These are phyloP conservation scores for Stagonosporopsis vannaccii DNA, from an alignment of 2,329 filamentous ascomycete genomes.

Conservation along the genomic window DNA sequence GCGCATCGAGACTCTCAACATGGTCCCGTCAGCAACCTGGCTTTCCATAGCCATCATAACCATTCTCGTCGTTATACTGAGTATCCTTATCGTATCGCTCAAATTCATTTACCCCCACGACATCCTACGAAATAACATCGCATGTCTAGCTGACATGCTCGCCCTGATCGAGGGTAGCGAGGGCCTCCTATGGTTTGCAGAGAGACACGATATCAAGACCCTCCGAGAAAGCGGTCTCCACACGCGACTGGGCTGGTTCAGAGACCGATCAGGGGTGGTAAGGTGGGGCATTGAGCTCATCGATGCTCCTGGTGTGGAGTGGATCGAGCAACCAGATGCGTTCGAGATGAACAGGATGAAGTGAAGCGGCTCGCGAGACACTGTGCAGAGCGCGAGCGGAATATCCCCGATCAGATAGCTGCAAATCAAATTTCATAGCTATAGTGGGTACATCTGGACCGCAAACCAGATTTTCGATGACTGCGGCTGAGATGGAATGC, in stretches of 20 bases:
- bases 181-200: conserved; percentile 4
- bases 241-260: conserved; percentile 26
- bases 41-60: conserved; percentile 15
- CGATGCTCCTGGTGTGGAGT: background rate
- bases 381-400: background rate
- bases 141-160: conserved; percentile 19
- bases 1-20: conserved; percentile 13
- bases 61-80: conserved; percentile 15
- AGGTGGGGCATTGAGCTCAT: conserved; percentile 27
- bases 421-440: background rate
- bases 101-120: conserved; percentile 9
- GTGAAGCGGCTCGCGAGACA: background rate
- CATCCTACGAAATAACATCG: conserved; percentile 7
- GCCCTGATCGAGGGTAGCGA: conserved; percentile 19
- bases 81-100: conserved; percentile 6
- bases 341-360: background rate
- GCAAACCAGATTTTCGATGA: background rate
- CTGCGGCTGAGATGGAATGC: background rate
- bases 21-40: conserved; percentile 20
- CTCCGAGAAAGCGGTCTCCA: conserved; percentile 5
- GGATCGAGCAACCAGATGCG: background rate
- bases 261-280: conserved; percentile 8
- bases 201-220: conserved; percentile 1
- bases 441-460: background rate
- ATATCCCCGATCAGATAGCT: background rate